Base-by-base conservation (phyloP, 768 basidiomycete genomes). In the Russula virescens region DNA sequence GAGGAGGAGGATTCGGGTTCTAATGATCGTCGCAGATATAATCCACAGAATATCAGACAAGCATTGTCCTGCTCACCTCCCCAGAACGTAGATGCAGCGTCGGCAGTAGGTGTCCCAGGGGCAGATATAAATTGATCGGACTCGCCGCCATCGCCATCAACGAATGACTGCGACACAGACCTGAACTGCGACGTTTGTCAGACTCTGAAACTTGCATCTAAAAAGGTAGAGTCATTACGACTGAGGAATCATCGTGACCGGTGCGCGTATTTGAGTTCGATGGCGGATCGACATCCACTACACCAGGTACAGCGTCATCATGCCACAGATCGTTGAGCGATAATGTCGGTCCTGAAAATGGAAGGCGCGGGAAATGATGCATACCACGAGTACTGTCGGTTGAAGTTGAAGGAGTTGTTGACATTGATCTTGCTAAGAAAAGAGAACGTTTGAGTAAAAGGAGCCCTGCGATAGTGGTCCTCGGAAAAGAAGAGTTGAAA, bases 101-200 rank as follows among this genome's bases (percentile, higher is more conserved):
- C 51, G 11, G 38, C 40, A 0, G 42, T 28, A 18, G 63, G 63
- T 10, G 63, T 55, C 42, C 26, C 58, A 38, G 63, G 63, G 11
- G 50, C 16, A 21, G 63, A 64, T 31, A 55, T 55, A 25, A 64
- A 60, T 25, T 23, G 31, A 55, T 64, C 63, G 25, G 63, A 64
- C 4, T 64, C 58, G 1, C 52, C 11, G 46, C 13, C 56, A 9
- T 18, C n/a, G n/a, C n/a, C 46, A 35, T 59, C 47, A 0, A 26
- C 16, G 10, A 47, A 49, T 21, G 62, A 31, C n/a, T 3, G 21
- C n/a, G 58, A 60, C 35, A 38, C 28, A 23, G 40, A 19, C 47
- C 31, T 50, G 9, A 40, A 45, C 58, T 60, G 14, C 13, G 28
- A 43, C 5, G 38, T 6, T 28, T 1, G 52, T 60, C 19, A 60